phyloP scores from a whole-genome alignment of 2,329 filamentous ascomycete species.

The Teratosphaeria gauchensis region DNA sequence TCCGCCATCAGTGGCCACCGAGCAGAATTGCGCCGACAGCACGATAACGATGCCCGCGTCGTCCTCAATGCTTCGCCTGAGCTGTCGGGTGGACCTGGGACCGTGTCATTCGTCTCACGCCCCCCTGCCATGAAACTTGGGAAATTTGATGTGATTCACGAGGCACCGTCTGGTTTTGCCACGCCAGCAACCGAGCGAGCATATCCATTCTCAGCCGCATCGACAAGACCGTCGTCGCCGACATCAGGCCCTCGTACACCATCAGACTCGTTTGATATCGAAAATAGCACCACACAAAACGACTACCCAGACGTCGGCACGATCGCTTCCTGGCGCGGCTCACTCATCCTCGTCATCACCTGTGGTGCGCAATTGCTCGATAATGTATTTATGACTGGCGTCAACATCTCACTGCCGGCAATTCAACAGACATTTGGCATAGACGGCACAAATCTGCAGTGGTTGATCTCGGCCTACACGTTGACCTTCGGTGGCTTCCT shows the following conservation, averaged over 20 bases:
- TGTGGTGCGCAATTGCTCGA: slow-evolving; percentile 36
- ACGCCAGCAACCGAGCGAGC: neutral
- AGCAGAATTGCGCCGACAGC: neutral
- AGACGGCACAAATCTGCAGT: slow-evolving; percentile 28
- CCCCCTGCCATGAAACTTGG: neutral
- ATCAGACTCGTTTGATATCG: neutral
- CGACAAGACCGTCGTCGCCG: neutral
- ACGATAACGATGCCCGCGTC: neutral
- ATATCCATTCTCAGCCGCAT: neutral
- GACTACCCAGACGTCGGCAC: slow-evolving; percentile 25
- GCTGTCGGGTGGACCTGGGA: neutral
- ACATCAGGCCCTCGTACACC: neutral
- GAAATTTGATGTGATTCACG: slow-evolving; percentile 1
- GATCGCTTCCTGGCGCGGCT: slow-evolving; percentile 30
- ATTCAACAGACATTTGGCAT: slow-evolving; percentile 32
- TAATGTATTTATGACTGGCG: slow-evolving; percentile 32
- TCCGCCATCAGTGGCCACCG: slow-evolving; percentile 1
- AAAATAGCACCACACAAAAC: neutral
- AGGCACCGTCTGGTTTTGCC: neutral
- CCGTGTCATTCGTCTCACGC: neutral
- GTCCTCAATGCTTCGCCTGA: neutral
- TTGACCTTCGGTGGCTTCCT: slow-evolving; percentile 30
- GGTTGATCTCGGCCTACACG: slow-evolving; percentile 35
- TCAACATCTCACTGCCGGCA: slow-evolving; percentile 33
- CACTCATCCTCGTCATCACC: slow-evolving; percentile 30